These are phyloP conservation scores for Crithidia fasciculata DNA, from an alignment of 208 protist genomes.

Conservation along the genomic window DNA sequence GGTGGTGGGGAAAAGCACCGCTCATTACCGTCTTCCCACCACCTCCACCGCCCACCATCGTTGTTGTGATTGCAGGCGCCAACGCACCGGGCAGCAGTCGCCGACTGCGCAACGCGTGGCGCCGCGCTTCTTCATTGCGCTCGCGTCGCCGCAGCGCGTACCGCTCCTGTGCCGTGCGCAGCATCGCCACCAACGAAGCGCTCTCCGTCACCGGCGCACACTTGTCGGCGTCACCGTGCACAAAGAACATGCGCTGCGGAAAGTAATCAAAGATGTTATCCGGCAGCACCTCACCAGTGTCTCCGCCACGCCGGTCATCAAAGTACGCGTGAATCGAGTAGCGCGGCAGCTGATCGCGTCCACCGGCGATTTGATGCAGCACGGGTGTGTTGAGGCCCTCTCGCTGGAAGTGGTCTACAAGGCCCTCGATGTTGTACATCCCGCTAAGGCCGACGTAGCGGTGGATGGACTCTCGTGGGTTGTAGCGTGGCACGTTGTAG, in stretches of 20 bases:
- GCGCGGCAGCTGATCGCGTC: conserved; percentile 51
- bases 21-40: no score
- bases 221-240: conserved; percentile 85
- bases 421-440: conserved; percentile 79
- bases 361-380: conserved; percentile 71
- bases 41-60: neutral
- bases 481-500: conserved; percentile 88
- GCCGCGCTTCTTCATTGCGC: conserved; percentile 31
- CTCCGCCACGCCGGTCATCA: conserved; percentile 40
- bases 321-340: conserved; percentile 82
- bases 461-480: conserved; percentile 81
- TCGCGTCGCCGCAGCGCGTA: conserved; percentile 32
- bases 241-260: conserved; percentile 77
- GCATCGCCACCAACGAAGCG: conserved; percentile 53
- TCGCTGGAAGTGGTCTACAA: conserved; percentile 66
- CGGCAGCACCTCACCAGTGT: conserved; percentile 77
- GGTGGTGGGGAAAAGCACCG: no score
- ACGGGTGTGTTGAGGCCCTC: conserved; percentile 71
- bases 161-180: conserved; percentile 62
- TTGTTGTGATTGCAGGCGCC: neutral
- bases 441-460: conserved; percentile 86
- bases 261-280: conserved; percentile 86
- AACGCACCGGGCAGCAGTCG: conserved; percentile 11
- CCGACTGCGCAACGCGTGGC: conserved; percentile 34
- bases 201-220: conserved; percentile 81